These are phyloP conservation scores for Aschersonia sp. DNA, from an alignment of 2,329 filamentous ascomycete species.

Conservation along the genomic window DNA sequence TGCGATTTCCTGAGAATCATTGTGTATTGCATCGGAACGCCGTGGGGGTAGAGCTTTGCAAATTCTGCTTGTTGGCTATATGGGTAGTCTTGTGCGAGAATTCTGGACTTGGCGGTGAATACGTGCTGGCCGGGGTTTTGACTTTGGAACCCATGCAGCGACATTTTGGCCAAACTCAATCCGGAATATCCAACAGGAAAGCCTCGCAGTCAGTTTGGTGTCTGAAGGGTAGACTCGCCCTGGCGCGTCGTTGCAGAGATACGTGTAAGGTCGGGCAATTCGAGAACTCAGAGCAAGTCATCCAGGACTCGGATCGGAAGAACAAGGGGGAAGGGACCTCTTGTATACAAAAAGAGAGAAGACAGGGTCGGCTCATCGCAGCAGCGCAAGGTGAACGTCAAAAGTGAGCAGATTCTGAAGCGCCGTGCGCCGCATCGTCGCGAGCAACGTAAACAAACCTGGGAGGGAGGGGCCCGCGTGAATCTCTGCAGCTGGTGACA, in stretches of 20 bases:
- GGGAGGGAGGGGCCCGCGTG: not conserved
- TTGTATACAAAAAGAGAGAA: too few species aligned
- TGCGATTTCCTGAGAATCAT: constrained; percentile 13
- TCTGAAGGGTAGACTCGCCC: too few species aligned
- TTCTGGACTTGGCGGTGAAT: constrained; percentile 6
- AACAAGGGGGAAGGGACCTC: too few species aligned
- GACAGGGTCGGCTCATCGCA: too few species aligned
- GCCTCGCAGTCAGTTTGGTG: too few species aligned
- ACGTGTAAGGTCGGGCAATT: too few species aligned
- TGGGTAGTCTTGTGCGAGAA: constrained; percentile 10
- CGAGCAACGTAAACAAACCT: not conserved
- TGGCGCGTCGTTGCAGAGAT: too few species aligned
- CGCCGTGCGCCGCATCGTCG: not conserved
- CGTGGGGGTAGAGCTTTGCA: constrained; percentile 18
- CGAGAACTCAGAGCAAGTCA: too few species aligned
- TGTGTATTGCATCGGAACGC: constrained; percentile 18
- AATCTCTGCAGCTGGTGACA: not conserved
- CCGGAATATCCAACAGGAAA: too few species aligned
- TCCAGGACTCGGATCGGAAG: too few species aligned
- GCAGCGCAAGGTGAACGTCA: not conserved
- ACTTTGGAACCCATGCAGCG: not conserved
- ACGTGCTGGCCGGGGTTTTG: not conserved
- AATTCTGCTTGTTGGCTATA: constrained; percentile 12
- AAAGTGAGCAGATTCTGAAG: not conserved
- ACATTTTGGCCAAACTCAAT: not conserved